These are phyloP conservation scores for Pelargonium fulgidum DNA, from an alignment of 441 rosid genomes.

Conservation along the genomic window DNA sequence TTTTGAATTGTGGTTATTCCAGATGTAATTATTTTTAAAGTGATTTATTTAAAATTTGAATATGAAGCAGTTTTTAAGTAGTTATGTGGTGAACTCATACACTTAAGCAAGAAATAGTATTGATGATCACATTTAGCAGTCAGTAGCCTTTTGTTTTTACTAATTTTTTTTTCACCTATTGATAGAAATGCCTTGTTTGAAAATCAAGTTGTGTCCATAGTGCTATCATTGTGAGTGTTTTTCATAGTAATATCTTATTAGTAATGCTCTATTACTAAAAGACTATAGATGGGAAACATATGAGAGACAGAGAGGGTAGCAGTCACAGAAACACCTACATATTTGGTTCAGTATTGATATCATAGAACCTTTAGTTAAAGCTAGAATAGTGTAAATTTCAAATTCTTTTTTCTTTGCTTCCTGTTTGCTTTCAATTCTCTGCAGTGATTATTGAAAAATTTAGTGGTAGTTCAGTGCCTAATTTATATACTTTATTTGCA, in stretches of 20 bases:
- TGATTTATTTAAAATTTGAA: too few species aligned
- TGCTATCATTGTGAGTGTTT: neutral
- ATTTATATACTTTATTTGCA: slow-evolving; percentile 26
- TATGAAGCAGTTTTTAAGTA: too few species aligned
- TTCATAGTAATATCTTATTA: neutral
- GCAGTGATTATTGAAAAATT: neutral
- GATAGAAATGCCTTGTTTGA: too few species aligned
- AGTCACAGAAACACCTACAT: neutral
- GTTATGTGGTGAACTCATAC: too few species aligned
- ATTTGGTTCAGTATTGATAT: neutral
- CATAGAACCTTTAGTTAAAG: neutral
- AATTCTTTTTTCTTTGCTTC: neutral
- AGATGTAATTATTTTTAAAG: too few species aligned
- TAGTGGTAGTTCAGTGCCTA: neutral
- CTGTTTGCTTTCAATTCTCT: neutral
- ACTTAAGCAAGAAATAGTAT: too few species aligned
- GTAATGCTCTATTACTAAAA: neutral
- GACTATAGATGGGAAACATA: neutral
- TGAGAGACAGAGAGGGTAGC: neutral
- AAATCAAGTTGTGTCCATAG: too few species aligned
- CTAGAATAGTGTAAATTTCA: neutral
- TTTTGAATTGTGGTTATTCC: too few species aligned
- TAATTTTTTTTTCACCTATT: too few species aligned
- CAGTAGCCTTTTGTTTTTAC: too few species aligned
- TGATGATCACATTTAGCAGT: too few species aligned